Conservation (phyloP, 257 asterid genomes). For the Solanum pinnatisectum region DNA sequence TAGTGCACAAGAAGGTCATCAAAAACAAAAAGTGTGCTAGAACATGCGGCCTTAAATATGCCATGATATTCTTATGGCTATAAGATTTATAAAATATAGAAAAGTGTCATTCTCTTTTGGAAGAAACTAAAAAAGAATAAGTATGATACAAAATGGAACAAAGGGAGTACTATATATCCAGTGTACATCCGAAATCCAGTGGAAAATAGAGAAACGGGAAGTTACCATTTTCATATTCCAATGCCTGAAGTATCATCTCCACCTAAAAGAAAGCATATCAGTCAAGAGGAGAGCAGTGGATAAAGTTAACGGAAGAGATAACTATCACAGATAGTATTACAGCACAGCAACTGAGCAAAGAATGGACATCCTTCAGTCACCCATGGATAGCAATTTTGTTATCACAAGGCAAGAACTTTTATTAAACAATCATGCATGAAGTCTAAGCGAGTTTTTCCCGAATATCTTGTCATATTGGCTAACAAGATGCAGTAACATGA, state of each 20-base stretch:
- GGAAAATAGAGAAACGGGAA: background rate
- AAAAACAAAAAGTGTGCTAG: background rate
- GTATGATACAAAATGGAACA: background rate
- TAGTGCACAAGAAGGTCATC: background rate
- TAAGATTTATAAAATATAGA: background rate
- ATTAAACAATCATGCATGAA: background rate
- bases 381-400: background rate
- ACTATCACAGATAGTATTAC: background rate
- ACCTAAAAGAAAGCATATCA: conserved; percentile 37
- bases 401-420: background rate
- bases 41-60: background rate
- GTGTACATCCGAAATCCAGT: background rate
- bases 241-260: conserved; percentile 98
- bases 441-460: background rate
- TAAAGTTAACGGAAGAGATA: background rate
- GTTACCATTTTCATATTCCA: conserved; percentile 87
- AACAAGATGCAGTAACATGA: background rate
- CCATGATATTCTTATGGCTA: background rate
- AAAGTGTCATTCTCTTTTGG: background rate
- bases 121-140: background rate
- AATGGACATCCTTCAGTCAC: no score
- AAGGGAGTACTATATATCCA: background rate
- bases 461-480: background rate
- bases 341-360: background rate
- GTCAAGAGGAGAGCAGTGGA: background rate